These are phyloP conservation scores for Cenococcum geophilum DNA, from an alignment of 495 filamentous ascomycete genomes.

Conservation along the genomic window DNA sequence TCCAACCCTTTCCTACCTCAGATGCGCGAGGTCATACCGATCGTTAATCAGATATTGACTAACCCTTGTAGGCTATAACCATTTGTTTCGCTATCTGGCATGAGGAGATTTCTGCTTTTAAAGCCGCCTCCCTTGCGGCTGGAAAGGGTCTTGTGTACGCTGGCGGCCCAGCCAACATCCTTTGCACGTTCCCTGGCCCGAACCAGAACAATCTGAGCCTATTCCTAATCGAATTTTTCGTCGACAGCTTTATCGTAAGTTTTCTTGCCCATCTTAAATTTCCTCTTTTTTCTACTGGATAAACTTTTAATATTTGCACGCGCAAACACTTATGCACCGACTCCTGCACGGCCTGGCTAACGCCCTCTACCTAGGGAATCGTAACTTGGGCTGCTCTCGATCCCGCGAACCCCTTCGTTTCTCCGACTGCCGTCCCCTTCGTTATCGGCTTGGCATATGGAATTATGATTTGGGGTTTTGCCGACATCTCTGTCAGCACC, in stretches of 20 bases:
- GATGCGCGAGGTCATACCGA: no score
- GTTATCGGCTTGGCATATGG: constrained; percentile 48
- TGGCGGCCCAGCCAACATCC: constrained; percentile 44
- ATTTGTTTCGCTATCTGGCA: constrained; percentile 48
- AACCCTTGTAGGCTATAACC: constrained; percentile 35
- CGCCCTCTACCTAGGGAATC: constrained; percentile 34
- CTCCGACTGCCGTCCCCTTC: constrained; percentile 43
- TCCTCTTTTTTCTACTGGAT: no score
- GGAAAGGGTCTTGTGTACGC: constrained; percentile 40
- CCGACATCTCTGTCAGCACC: constrained; percentile 45
- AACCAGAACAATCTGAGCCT: constrained; percentile 45
- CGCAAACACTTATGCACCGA: no score
- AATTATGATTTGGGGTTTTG: constrained; percentile 47
- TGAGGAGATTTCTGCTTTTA: constrained; percentile 42
- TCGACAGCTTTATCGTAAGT: constrained; percentile 44
- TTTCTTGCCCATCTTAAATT: background rate
- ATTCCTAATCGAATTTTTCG: constrained; percentile 51
- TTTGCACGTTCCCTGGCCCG: constrained; percentile 43
- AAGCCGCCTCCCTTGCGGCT: constrained; percentile 30
- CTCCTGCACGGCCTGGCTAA: no score
- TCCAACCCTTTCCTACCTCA: constrained; percentile 18
- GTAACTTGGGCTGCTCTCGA: constrained; percentile 52
- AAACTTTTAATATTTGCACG: no score
- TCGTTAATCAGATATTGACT: no score
- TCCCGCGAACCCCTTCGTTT: constrained; percentile 50